Percentiles rank a stretch among this genome's conserved stretches.
Conservation (phyloP, 768 basidiomycete genomes). For the Filobasidium wieringae region DNA sequence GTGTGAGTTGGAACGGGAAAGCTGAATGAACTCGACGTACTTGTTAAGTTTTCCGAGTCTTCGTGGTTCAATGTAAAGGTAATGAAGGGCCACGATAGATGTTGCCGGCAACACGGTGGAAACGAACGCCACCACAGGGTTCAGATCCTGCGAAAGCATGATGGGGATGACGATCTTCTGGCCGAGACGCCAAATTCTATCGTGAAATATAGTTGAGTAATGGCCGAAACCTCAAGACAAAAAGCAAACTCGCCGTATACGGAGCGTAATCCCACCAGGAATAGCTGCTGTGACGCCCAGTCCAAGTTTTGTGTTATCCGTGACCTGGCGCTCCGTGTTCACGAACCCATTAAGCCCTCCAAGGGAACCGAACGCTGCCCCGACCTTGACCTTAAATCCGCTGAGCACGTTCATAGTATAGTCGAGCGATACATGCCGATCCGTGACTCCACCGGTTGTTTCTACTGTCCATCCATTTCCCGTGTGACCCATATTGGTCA, state of each 20-base stretch:
- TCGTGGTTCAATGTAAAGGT: constrained; percentile 37
- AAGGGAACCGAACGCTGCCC: constrained; percentile 21
- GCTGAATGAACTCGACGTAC: constrained; percentile 21
- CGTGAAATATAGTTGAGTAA: background rate
- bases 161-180: constrained; percentile 37
- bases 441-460: constrained; percentile 27
- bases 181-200: constrained; percentile 38
- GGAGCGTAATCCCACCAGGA: constrained; percentile 33
- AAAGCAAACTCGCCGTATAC: constrained; percentile 21
- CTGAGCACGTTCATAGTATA: constrained; percentile 30
- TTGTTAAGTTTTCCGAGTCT: constrained; percentile 19
- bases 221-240: background rate
- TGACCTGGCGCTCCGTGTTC: constrained; percentile 35
- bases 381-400: constrained; percentile 34
- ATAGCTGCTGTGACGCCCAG: constrained; percentile 28
- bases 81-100: constrained; percentile 35
- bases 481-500: constrained; percentile 23
- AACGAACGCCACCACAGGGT: constrained; percentile 29
- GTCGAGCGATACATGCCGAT: constrained; percentile 25
- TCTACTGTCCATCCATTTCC: constrained; percentile 36
- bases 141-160: constrained; percentile 34
- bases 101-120: constrained; percentile 37
- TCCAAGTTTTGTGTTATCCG: constrained; percentile 31
- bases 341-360: constrained; percentile 27
- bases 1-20: constrained; percentile 5